Evolutionary conservation across 768 basidiomycete species (phyloP), one percentile per base, ranked within the genome.

Genomic region (Tephrocybe sp.): DNA sequence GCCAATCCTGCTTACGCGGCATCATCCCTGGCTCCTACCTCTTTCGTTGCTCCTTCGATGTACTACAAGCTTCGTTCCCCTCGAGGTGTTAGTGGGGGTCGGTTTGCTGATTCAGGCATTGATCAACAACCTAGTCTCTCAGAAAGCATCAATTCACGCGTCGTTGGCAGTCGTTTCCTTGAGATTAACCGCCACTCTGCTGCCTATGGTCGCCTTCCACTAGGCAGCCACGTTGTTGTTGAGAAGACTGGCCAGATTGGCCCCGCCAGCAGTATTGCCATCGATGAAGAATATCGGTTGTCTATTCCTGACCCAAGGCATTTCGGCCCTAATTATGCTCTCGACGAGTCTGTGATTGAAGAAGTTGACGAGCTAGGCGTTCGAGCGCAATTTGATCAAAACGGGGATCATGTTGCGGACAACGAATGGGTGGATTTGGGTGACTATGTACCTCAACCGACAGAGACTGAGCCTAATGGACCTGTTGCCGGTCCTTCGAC

Each of bases 11-110:
- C 84, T 2, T 79, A 73, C 55, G 84, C 76, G 0, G 74, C 82
- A 3, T 83, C 84, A 5, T 85, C 84, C n/a, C 75, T 84, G 13
- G 76, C 85, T 1, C 88, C 88, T 3, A 84, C 84, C 15, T 85
- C 86, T 4, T 91, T 89, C 58, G 81, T 90, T 8, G 86, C 86
- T 4, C 88, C 88, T 6, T 87, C 84, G 5, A 79, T 83, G 47
- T 91, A 86, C 62, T 91, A 91, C 70, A 84, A 85, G 60, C 75
- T 91, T 25, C 76, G 83, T 19, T 70, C 75, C 21, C 71, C 87
- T 3, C 75, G 72, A 44, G 83, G 81, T 8, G 72, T 89, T 21
- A 82, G 70, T 47, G 81, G 78, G 18, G 84, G 83, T 4, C 71
- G 77, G 27, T 78, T 83, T 46, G 70, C 75, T 10, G 76, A 78